These are phyloP conservation scores for Chaetoscypha palmicola DNA, from an alignment of 2,329 filamentous ascomycete genomes.

Conservation along the genomic window DNA sequence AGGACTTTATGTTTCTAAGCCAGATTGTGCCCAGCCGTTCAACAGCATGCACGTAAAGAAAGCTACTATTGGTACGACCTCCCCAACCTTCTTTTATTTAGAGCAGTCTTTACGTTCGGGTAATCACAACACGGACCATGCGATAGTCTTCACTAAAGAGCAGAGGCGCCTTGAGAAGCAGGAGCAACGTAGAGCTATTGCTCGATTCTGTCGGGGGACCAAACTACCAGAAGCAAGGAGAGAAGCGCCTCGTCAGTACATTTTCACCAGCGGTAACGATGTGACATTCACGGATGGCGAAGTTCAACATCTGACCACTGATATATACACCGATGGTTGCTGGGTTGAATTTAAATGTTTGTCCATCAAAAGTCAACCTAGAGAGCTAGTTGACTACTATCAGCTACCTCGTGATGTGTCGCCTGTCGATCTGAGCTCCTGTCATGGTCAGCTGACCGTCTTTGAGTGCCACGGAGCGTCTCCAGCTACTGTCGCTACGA, in stretches of 20 bases:
- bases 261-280: background rate
- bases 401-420: background rate
- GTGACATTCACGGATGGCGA: too few species aligned
- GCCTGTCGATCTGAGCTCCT: background rate
- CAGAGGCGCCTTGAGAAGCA: slow-evolving; percentile 39
- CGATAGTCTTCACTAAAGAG: slow-evolving; percentile 49
- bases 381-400: background rate
- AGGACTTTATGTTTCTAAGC: slow-evolving; percentile 39
- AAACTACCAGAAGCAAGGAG: background rate
- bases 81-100: slow-evolving; percentile 48
- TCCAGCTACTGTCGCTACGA: background rate
- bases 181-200: slow-evolving; percentile 39
- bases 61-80: background rate
- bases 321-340: slow-evolving; percentile 2
- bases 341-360: slow-evolving; percentile 1
- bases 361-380: background rate
- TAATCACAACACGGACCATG: slow-evolving; percentile 37
- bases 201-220: slow-evolving; percentile 36
- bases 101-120: slow-evolving; percentile 44
- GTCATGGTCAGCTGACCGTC: slow-evolving; percentile 1
- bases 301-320: background rate
- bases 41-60: slow-evolving; percentile 41
- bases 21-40: slow-evolving; percentile 50
- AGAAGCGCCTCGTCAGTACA: background rate
- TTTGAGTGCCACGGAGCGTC: slow-evolving; percentile 8